Conservation (phyloP, 371 early-diverging fungal genomes). For the Gilbertella persicaria region DNA sequence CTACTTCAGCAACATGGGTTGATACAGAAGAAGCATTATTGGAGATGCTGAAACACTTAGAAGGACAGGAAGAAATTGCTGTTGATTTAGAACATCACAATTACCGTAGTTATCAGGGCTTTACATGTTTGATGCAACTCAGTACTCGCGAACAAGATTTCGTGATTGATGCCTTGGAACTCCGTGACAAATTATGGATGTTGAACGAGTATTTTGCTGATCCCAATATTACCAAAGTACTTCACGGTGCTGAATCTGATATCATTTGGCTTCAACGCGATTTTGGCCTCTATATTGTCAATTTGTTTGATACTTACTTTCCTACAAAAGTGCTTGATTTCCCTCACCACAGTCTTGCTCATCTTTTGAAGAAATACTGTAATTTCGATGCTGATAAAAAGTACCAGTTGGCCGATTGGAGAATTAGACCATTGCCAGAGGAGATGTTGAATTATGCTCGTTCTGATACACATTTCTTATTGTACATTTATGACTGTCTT, state of each 20-base stretch:
- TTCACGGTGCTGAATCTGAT: constrained; percentile 97
- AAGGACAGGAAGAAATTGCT: constrained; percentile 74
- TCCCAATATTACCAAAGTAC: constrained; percentile 87
- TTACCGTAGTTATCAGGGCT: constrained; percentile 93
- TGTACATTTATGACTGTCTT: constrained; percentile 92
- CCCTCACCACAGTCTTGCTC: constrained; percentile 79
- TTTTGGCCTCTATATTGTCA: constrained; percentile 94
- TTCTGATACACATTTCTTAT: constrained; percentile 93
- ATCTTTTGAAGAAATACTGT: constrained; percentile 79
- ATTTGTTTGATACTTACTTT: constrained; percentile 95
- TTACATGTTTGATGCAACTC: constrained; percentile 94
- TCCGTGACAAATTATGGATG: constrained; percentile 74
- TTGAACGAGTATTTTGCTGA: constrained; percentile 88
- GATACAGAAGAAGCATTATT: constrained; percentile 70
- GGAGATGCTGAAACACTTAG: constrained; percentile 64
- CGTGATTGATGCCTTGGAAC: constrained; percentile 86
- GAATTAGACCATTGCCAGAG: constrained; percentile 87
- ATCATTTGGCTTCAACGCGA: constrained; percentile 97
- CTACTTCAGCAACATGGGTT: constrained; percentile 67
- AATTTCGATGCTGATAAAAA: constrained; percentile 86
- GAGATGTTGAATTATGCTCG: constrained; percentile 95
- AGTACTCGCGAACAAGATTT: constrained; percentile 89
- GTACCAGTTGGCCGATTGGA: constrained; percentile 98
- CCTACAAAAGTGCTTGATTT: constrained; percentile 82
- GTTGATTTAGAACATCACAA: constrained; percentile 96